Base-by-base conservation (phyloP, 2,329 filamentous ascomycete genomes). In the Pseudonectria foliicola region DNA sequence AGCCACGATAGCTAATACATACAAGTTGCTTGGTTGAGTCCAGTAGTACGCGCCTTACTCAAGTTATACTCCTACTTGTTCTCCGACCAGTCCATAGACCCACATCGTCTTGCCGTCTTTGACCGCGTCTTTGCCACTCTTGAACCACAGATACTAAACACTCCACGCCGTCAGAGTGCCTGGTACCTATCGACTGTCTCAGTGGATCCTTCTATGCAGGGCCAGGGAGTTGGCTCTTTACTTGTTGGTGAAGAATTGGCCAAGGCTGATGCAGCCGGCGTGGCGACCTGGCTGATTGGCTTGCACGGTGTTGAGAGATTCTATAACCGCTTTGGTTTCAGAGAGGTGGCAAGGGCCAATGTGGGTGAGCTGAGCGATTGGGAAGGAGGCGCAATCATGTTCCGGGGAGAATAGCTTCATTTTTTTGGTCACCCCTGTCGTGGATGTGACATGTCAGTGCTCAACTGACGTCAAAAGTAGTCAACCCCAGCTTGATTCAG, bases 351-450 rank as follows among this genome's bases (percentile, higher is more conserved):
- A 8, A 54, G 57, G 34, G 52, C 51, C 10, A 63, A 63, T 31
- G 51, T 61, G 14, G 60, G 57, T 2, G 54, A 59, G 37, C 31
- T 64, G 44, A 42, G 47, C 8, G 45, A 48, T 16, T 64, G 60
- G 60, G 50, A 59, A 18, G 60, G 60, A 8, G 60, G 61, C 1
- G 31, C 49, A 7, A 39, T 64, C 39, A 63, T 64, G 61, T 59
- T 61, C 27, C 52, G 55, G 31, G 56, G 59, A 35, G 62, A 47
- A 35, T 43, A 23, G 36, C n/a, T n/a, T n/a, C 8, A 21, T 21
- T 21, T 5, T 5, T 8, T 8, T 5, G 18, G 18, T 21, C 18
- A 21, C 8, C 18, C 18, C n/a, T n/a, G n/a, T n/a, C n/a, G n/a
- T n/a, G n/a, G n/a, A n/a, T n/a, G n/a, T n/a, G n/a, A n/a, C n/a